These are phyloP conservation scores for Acacia melanoxylon DNA, from an alignment of 306 rosid species.

Conservation along the genomic window DNA sequence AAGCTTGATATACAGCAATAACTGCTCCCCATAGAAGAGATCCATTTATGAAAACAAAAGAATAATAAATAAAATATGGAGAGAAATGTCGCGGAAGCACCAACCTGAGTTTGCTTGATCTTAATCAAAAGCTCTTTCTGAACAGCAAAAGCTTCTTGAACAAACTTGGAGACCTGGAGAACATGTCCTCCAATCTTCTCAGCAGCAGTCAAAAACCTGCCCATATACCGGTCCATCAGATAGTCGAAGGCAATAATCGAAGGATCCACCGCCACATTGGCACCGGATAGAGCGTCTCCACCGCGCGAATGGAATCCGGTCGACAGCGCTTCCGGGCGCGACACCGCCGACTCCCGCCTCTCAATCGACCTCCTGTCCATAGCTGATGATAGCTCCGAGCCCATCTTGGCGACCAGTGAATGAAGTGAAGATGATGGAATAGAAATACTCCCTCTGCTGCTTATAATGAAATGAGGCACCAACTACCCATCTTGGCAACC, in stretches of 20 bases:
- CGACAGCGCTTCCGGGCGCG: slow-evolving; percentile 68
- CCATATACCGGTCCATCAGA: slow-evolving; percentile 48
- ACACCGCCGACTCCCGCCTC: slow-evolving; percentile 80
- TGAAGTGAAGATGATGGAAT: slow-evolving; percentile 7
- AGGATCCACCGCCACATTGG: slow-evolving; percentile 47
- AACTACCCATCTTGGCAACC: too few relatives aligned
- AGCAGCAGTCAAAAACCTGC: slow-evolving; percentile 59
- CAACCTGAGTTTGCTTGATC: slow-evolving; percentile 79
- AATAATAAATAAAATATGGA: neutral
- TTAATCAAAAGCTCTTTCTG: slow-evolving; percentile 65
- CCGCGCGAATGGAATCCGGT: slow-evolving; percentile 33
- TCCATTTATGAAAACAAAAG: neutral
- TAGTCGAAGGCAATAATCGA: slow-evolving; percentile 69
- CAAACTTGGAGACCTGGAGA: slow-evolving; percentile 51
- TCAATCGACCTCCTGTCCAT: slow-evolving; percentile 70
- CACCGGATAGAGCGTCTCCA: slow-evolving; percentile 3
- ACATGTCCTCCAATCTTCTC: slow-evolving; percentile 85
- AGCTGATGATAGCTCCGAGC: neutral
- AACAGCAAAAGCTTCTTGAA: slow-evolving; percentile 60
- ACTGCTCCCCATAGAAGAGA: neutral
- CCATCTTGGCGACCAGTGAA: neutral
- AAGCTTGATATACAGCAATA: neutral
- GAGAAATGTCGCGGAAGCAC: neutral
- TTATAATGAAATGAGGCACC: too few relatives aligned
- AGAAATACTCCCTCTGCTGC: too few relatives aligned